Conservation (phyloP, 73 alveolate species). For the Tetrahymena borealis region DNA sequence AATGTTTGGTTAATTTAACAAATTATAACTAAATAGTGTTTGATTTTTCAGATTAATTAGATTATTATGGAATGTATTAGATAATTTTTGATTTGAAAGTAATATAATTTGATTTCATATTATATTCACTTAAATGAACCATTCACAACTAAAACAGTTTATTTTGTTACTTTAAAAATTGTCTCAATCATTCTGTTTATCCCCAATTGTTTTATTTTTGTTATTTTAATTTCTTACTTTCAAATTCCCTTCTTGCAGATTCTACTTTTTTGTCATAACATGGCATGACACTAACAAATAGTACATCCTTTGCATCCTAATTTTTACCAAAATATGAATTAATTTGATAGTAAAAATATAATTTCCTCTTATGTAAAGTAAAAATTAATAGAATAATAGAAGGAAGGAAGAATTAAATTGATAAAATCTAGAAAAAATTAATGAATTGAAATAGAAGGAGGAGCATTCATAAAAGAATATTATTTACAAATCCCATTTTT, state of each 20-base stretch:
- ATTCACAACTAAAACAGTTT: too few relatives aligned
- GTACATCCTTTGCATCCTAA: slow-evolving; percentile 38
- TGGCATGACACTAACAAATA: slow-evolving; percentile 86
- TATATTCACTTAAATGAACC: too few relatives aligned
- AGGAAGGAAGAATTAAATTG: neutral
- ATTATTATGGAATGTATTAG: too few relatives aligned
- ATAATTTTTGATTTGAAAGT: too few relatives aligned
- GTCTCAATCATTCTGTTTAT: too few relatives aligned
- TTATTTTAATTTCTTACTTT: too few relatives aligned
- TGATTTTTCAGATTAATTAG: too few relatives aligned
- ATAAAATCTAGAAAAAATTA: neutral
- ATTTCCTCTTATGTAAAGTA: neutral
- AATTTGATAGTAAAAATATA: slow-evolving; percentile 22
- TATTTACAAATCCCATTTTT: neutral
- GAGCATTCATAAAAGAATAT: too few relatives aligned
- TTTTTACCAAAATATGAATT: slow-evolving; percentile 3
- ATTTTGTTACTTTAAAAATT: too few relatives aligned
- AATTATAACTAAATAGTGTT: slow-evolving; percentile 18
- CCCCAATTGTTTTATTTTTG: too few relatives aligned
- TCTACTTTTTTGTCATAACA: slow-evolving; percentile 97
- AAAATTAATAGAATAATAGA: neutral
- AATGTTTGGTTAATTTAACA: slow-evolving; percentile 3
- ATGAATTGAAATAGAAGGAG: too few relatives aligned
- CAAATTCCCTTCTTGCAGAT: slow-evolving; percentile 62
- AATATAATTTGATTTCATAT: too few relatives aligned